Percentiles rank a stretch among this genome's conserved stretches.
Evolutionary conservation across 2,329 filamentous ascomycete genomes (phyloP).

Genomic region (Ambrosiella cleistominuta): DNA sequence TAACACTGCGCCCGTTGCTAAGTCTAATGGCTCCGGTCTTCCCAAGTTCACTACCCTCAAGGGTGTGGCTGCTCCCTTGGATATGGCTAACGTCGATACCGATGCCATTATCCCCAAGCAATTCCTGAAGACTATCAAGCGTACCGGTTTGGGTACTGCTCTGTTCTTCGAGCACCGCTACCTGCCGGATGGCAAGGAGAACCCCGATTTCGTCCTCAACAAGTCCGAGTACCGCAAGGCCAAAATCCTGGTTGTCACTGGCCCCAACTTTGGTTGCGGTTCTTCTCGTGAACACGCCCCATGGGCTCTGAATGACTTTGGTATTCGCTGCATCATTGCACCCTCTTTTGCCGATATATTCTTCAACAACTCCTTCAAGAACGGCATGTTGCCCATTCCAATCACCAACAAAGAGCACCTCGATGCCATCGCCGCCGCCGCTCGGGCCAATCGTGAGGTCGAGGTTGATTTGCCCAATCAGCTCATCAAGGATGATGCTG

Average conservation of each 20-base stretch:
- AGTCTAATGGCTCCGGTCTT: conserved; percentile 43
- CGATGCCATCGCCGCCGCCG: conserved; percentile 56
- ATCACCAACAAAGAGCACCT: conserved; percentile 52
- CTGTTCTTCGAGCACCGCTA: conserved; percentile 77
- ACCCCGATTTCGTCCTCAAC: conserved; percentile 76
- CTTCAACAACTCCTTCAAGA: conserved; percentile 99
- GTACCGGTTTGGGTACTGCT: conserved; percentile 74
- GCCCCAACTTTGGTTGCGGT: conserved; percentile 89
- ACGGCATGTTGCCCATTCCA: conserved; percentile 84
- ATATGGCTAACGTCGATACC: conserved; percentile 87
- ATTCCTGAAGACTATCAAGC: conserved; percentile 98
- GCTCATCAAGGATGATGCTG: conserved; percentile 56
- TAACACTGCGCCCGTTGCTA: conserved; percentile 33
- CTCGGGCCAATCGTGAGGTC: conserved; percentile 61
- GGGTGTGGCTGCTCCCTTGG: conserved; percentile 74
- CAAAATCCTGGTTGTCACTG: conserved; percentile 84
- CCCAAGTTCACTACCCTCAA: conserved; percentile 70
- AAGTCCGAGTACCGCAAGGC: conserved; percentile 64
- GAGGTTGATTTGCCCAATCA: conserved; percentile 82
- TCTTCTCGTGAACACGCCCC: conserved; percentile 87
- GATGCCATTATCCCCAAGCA: conserved; percentile 99
- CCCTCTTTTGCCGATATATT: conserved; percentile 66
- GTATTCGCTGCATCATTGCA: conserved; percentile 84
- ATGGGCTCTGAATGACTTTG: conserved; percentile 92
- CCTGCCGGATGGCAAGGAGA: conserved; percentile 54